phyloP scores from a whole-genome alignment of 2,329 filamentous ascomycete species.

The Tolypocladium ophioglossoides region DNA sequence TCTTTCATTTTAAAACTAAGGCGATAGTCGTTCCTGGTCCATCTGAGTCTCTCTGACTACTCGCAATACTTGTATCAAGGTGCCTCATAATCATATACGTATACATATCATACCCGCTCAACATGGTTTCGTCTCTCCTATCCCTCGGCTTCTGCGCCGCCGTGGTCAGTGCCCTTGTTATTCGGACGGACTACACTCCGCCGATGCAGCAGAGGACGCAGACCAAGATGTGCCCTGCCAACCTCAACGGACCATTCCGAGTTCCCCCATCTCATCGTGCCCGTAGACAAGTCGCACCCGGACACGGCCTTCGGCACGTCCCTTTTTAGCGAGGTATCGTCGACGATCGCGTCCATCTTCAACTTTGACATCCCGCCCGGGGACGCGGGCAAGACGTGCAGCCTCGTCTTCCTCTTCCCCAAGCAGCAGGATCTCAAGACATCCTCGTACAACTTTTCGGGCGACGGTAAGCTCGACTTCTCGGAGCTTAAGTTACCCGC shows the following conservation, averaged over 20 bases:
- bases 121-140: neutral
- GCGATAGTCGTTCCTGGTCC: too few relatives aligned
- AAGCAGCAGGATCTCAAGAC: slow-evolving; percentile 43
- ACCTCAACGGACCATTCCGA: slow-evolving; percentile 35
- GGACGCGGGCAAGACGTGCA: slow-evolving; percentile 48
- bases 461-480: slow-evolving; percentile 43
- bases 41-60: neutral
- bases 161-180: slow-evolving; percentile 7
- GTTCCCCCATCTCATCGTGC: slow-evolving; percentile 53
- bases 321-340: slow-evolving; percentile 44
- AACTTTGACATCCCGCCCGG: slow-evolving; percentile 54
- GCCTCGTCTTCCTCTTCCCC: slow-evolving; percentile 56
- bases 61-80: neutral
- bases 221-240: slow-evolving; percentile 27
- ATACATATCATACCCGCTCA: too few relatives aligned
- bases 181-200: slow-evolving; percentile 8
- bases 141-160: slow-evolving; percentile 2
- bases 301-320: slow-evolving; percentile 40
- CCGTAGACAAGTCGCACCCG: slow-evolving; percentile 43
- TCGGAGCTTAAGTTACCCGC: slow-evolving; percentile 35
- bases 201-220: slow-evolving; percentile 7
- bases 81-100: too few relatives aligned
- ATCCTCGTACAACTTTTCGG: slow-evolving; percentile 36
- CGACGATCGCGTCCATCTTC: slow-evolving; percentile 48
- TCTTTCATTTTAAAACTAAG: too few relatives aligned